Evolutionary conservation across 495 filamentous ascomycete species (phyloP).

Genomic region (Penicillium simplicissimum): DNA sequence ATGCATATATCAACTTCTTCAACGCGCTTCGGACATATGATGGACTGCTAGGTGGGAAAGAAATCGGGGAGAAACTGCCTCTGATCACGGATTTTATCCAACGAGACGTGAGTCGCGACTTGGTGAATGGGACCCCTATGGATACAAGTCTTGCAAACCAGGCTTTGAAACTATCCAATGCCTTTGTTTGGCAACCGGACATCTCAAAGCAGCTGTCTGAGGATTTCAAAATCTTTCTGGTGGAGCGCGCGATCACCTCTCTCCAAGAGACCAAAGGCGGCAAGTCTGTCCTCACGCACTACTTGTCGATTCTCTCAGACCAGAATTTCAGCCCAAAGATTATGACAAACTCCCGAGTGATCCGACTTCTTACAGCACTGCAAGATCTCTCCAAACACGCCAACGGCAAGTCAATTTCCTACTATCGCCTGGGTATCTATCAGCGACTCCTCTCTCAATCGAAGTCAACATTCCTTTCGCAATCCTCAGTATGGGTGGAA

Average conservation of each 20-base stretch:
- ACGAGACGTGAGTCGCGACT: constrained; percentile 62
- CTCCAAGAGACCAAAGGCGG: constrained; percentile 64
- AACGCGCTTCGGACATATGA: constrained; percentile 77
- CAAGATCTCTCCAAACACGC: constrained; percentile 70
- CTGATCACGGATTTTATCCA: constrained; percentile 75
- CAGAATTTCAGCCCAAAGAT: constrained; percentile 75
- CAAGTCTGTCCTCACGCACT: constrained; percentile 74
- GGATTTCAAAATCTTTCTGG: constrained; percentile 74
- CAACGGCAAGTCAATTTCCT: constrained; percentile 73
- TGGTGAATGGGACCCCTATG: constrained; percentile 36
- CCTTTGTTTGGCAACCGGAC: constrained; percentile 67
- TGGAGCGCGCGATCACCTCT: constrained; percentile 73
- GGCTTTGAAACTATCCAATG: constrained; percentile 70
- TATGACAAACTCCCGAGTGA: constrained; percentile 68
- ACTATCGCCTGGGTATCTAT: constrained; percentile 74
- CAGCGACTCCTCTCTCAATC: constrained; percentile 69
- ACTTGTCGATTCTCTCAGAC: constrained; percentile 73
- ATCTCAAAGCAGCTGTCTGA: constrained; percentile 65
- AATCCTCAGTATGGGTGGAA: constrained; percentile 64
- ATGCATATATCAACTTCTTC: constrained; percentile 80
- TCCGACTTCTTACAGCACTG: constrained; percentile 65
- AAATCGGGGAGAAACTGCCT: constrained; percentile 71
- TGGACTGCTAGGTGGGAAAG: constrained; percentile 66
- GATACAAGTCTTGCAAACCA: constrained; percentile 69
- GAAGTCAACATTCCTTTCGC: constrained; percentile 62